These are phyloP conservation scores for Inonotus obliquus DNA, from an alignment of 1,284 basidiomycete species.

Conservation along the genomic window DNA sequence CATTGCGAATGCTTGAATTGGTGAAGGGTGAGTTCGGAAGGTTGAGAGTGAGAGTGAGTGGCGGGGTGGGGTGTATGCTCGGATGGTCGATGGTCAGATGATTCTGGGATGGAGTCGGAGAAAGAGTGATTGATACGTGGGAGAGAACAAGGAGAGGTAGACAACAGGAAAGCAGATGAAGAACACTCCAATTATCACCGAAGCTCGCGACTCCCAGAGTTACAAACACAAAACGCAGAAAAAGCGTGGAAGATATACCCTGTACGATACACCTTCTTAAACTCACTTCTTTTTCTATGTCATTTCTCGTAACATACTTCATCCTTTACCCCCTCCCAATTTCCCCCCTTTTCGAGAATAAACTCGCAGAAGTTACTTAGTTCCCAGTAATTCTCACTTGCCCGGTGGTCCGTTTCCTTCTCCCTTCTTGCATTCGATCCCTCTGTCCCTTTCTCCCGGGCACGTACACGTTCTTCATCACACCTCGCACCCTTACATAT, in stretches of 20 bases:
- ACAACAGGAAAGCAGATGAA: not conserved
- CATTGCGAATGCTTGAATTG: conserved; percentile 9
- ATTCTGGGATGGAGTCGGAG: not conserved
- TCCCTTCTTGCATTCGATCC: not conserved
- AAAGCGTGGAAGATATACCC: conserved; percentile 4
- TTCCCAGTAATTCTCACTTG: not conserved
- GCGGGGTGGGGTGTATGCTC: not conserved
- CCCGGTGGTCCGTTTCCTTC: too few relatives aligned
- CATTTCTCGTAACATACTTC: too few relatives aligned
- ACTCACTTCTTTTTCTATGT: too few relatives aligned
- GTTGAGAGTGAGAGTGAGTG: not conserved
- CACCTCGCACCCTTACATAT: too few relatives aligned
- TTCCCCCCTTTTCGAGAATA: not conserved
- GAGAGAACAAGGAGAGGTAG: not conserved
- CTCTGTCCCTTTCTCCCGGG: not conserved
- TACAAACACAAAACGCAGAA: not conserved
- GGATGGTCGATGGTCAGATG: not conserved
- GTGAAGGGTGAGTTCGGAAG: too few relatives aligned
- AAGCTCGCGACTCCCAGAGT: too few relatives aligned
- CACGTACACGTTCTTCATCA: too few relatives aligned
- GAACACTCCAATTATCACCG: too few relatives aligned
- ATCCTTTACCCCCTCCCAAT: not conserved
- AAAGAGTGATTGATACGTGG: not conserved
- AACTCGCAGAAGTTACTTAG: not conserved
- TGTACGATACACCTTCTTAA: conserved; percentile 14